phyloP scores from a whole-genome alignment of 2,329 filamentous ascomycete genomes.

The Colletotrichum limetticola region DNA sequence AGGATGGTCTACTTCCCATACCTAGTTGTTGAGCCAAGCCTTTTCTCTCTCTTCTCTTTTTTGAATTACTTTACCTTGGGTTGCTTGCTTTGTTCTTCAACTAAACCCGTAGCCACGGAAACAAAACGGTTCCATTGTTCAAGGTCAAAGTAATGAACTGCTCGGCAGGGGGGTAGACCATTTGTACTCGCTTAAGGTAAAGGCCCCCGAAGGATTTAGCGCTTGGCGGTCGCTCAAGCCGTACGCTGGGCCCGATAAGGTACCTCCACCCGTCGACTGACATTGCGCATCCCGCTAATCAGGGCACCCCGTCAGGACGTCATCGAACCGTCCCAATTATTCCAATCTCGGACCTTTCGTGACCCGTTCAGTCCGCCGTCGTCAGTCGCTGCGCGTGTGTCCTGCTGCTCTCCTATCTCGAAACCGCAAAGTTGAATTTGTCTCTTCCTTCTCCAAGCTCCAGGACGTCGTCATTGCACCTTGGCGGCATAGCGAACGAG shows the following conservation, averaged over 20 bases:
- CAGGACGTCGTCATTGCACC: neutral
- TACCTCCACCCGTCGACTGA: conserved; percentile 5
- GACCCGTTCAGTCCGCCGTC: conserved; percentile 26
- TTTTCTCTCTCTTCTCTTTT: neutral
- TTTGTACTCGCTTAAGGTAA: neutral
- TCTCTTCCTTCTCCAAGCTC: neutral
- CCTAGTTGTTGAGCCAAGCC: too few relatives aligned
- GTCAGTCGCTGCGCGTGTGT: conserved; percentile 1
- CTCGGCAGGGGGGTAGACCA: neutral
- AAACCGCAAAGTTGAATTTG: neutral
- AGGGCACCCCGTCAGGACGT: conserved; percentile 28
- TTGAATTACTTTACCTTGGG: neutral
- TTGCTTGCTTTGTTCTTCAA: neutral
- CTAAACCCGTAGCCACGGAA: neutral
- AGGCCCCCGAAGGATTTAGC: conserved; percentile 12
- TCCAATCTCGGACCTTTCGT: conserved; percentile 31
- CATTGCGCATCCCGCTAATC: conserved; percentile 24
- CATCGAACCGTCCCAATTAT: conserved; percentile 32
- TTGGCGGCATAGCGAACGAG: neutral
- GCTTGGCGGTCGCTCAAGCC: conserved; percentile 28
- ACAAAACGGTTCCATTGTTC: neutral
- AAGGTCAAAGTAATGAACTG: neutral
- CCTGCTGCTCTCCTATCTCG: conserved; percentile 18
- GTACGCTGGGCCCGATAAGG: conserved; percentile 15
- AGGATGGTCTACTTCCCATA: neutral